Evolutionary conservation across 305 asterid genomes (phyloP), one percentile per base, ranked within the genome.

Genomic region (Fraxinus platypoda): DNA sequence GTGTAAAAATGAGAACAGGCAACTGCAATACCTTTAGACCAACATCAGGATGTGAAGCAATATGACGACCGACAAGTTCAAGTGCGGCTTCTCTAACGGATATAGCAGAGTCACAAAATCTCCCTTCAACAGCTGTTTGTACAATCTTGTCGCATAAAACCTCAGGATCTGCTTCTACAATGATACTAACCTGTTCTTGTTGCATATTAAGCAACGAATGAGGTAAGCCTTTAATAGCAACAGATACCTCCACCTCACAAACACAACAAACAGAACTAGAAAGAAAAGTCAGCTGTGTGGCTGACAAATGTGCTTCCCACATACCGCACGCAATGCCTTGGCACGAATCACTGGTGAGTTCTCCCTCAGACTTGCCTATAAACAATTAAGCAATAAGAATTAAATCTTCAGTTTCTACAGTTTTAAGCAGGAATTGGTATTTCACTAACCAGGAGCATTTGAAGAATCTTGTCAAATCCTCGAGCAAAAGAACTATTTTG

Each of bases 1-100:
- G 57, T 64, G 68, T 77, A 43, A 79, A 77, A 46, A 38, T 21
- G 12, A 76, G 80, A 79, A 87, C 43, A 80, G 72, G 70, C 78
- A 81, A 83, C 74, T 35, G 57, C 78, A 81, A 82, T 94, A 97
- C 99, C 99, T 93, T 95, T 68, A 95, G 87, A 83, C 98, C 99
- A 92, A 97, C 99, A 87, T 93, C 97, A 85, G 99, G 98, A 85
- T 97, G 96, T 19, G 99, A 93, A 84, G 99, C 98, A 91, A 97
- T 95, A 90, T 97, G 97, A 84, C 98, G 94, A 79, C 99, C 99
- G 84, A 97, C 99, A 89, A 97, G 97, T 88, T 97, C 99, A 82
- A 97, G 93, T 19, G 99, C 99, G 82, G 99, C 98, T 92, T 97
- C 99, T 91, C 99, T 91, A 46, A 90, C 99, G 43, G 98, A 95